Percentiles rank a stretch among this genome's conserved stretches.
Conservation (phyloP, 129 eudicot species). For the Heracleum sosnowskyi region DNA sequence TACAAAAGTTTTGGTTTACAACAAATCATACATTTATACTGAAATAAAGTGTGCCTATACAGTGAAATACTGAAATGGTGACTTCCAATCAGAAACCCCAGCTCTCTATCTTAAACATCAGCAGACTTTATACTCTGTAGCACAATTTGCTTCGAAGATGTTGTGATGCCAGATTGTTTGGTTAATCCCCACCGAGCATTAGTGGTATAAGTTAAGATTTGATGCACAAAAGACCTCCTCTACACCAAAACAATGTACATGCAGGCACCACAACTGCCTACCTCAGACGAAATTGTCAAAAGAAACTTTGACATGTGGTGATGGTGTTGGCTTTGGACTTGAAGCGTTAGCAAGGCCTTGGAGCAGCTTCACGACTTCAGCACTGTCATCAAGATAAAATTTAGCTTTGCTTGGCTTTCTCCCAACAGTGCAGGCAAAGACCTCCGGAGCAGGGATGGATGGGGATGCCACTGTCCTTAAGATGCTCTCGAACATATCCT, state of each 20-base stretch:
- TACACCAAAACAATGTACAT: slow-evolving; percentile 2
- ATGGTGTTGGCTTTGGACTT: slow-evolving; percentile 1
- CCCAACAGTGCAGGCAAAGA: slow-evolving; percentile 59
- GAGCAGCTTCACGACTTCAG: slow-evolving; percentile 51
- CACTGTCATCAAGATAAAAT: slow-evolving; percentile 58
- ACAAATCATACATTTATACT: not conserved
- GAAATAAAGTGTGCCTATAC: not conserved
- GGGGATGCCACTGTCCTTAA: slow-evolving; percentile 2
- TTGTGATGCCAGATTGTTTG: not conserved
- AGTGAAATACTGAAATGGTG: not conserved
- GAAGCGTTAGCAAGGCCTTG: slow-evolving; percentile 49
- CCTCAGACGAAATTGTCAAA: slow-evolving; percentile 2
- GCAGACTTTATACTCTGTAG: not conserved
- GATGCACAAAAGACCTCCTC: not conserved
- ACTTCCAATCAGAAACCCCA: not conserved
- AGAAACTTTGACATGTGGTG: slow-evolving; percentile 4
- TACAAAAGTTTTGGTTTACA: not conserved
- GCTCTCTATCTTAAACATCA: not conserved
- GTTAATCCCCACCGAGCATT: not conserved
- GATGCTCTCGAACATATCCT: slow-evolving; percentile 67
- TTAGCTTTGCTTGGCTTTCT: slow-evolving; percentile 58
- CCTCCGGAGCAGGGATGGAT: slow-evolving; percentile 9
- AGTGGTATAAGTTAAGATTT: not conserved
- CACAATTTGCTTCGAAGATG: not conserved
- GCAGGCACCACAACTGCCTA: not conserved